Conservation (phyloP, 1,284 basidiomycete genomes). For the Moesziomyces antarcticus region DNA sequence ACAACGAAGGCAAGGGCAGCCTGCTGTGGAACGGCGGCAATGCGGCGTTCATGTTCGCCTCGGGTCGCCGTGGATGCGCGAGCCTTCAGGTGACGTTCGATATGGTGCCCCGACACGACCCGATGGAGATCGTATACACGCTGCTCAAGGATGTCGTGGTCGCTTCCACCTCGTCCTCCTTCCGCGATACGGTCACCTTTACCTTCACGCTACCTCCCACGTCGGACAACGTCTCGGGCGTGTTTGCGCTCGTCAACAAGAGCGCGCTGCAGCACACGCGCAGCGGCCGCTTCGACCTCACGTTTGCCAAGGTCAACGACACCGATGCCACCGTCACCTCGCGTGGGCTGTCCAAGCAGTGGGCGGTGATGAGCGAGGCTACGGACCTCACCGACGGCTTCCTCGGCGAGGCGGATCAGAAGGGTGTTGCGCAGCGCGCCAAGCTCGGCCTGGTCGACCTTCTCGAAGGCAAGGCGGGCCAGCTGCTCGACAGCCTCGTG, state of each 20-base stretch:
- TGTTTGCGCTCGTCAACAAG: conserved; percentile 65
- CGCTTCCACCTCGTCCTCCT: conserved; percentile 41
- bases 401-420: conserved; percentile 60
- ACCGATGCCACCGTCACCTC: conserved; percentile 41
- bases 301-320: conserved; percentile 61
- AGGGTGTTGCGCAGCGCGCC: conserved; percentile 56
- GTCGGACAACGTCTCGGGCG: conserved; percentile 48
- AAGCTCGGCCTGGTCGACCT: conserved; percentile 55
- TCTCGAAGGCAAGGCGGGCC: conserved; percentile 47
- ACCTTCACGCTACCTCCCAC: conserved; percentile 55
- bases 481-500: conserved; percentile 59
- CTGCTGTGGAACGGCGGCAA: conserved; percentile 64
- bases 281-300: conserved; percentile 59
- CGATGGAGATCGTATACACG: conserved; percentile 45
- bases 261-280: conserved; percentile 49
- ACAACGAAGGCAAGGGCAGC: conserved; percentile 42
- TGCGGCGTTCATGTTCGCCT: conserved; percentile 62
- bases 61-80: conserved; percentile 59
- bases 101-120: conserved; percentile 59
- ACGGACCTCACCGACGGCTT: conserved; percentile 60
- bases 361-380: conserved; percentile 62
- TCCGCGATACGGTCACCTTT: conserved; percentile 55
- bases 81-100: conserved; percentile 55
- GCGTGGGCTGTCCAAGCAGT: conserved; percentile 55
- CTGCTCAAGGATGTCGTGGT: conserved; percentile 44